Evolutionary conservation across 1,284 basidiomycete species (phyloP).

Genomic region (Xerocomus cyaneibrunnescens): DNA sequence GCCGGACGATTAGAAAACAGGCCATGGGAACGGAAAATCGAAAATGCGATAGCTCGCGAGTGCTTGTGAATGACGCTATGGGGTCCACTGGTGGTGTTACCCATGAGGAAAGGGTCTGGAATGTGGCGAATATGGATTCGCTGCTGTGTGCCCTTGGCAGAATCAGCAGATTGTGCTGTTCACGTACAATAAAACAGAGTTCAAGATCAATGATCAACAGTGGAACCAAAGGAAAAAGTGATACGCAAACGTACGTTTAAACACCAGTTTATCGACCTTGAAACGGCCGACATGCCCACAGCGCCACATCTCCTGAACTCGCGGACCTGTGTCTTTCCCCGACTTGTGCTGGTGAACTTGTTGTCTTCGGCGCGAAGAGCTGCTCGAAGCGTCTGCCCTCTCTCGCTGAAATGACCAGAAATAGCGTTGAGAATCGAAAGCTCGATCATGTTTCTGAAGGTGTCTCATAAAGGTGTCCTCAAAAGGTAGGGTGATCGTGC

Average conservation of each 20-base stretch:
- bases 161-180: conserved; percentile 42
- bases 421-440: conserved; percentile 44
- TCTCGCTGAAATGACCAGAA: conserved; percentile 68
- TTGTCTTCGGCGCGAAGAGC: conserved; percentile 22
- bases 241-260: conserved; percentile 43
- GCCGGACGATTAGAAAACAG: conserved; percentile 31
- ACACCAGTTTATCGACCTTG: conserved; percentile 53
- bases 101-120: conserved; percentile 42
- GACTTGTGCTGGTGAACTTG: conserved; percentile 18
- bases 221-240: neutral
- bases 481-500: conserved; percentile 48
- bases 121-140: conserved; percentile 62
- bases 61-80: conserved; percentile 73
- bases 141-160: conserved; percentile 60
- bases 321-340: conserved; percentile 43
- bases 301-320: conserved; percentile 65
- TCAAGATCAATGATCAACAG: neutral
- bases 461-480: conserved; percentile 62
- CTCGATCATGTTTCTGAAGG: conserved; percentile 48
- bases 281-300: conserved; percentile 65
- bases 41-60: conserved; percentile 72
- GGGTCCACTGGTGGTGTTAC: conserved; percentile 52
- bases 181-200: neutral
- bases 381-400: conserved; percentile 39
- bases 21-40: conserved; percentile 64